Evolutionary conservation across 495 filamentous ascomycete genomes (phyloP).

Genomic region (Aspergillus heteromorphus): DNA sequence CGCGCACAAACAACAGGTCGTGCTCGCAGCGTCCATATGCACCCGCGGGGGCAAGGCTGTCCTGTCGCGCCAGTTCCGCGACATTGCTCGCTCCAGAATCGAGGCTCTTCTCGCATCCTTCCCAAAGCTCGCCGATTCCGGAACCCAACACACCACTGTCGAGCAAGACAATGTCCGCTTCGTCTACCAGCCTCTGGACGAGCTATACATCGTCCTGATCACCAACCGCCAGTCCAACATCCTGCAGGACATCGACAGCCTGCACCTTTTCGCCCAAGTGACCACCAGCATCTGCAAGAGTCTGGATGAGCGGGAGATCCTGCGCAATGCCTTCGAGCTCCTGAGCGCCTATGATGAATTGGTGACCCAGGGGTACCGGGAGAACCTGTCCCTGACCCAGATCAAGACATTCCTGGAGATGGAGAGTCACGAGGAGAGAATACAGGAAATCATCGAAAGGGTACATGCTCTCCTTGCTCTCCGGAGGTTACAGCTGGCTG

Average conservation of each 20-base stretch:
- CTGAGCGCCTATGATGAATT: constrained; percentile 95
- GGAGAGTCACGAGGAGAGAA: constrained; percentile 97
- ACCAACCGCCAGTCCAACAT: constrained; percentile 99
- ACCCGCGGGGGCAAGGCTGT: constrained; percentile 97
- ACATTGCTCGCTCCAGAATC: constrained; percentile 91
- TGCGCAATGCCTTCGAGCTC: constrained; percentile 90
- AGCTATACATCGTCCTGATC: constrained; percentile 98
- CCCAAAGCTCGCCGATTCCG: constrained; percentile 90
- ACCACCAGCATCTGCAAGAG: constrained; percentile 94
- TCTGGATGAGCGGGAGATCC: constrained; percentile 89
- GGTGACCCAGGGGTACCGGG: constrained; percentile 88
- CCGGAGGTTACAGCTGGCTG: constrained; percentile 7
- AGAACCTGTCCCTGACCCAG: constrained; percentile 89
- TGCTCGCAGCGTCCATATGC: constrained; percentile 98
- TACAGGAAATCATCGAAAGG: constrained; percentile 93
- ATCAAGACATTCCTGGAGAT: constrained; percentile 99
- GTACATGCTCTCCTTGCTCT: constrained; percentile 39
- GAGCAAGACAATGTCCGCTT: constrained; percentile 99
- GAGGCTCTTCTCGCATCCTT: constrained; percentile 95
- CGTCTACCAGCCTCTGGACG: constrained; percentile 97
- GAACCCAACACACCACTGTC: constrained; percentile 94
- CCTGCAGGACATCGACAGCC: constrained; percentile 95
- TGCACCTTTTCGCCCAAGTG: constrained; percentile 95
- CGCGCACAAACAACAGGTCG: constrained; percentile 58
- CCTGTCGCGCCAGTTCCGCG: constrained; percentile 91